phyloP scores from a whole-genome alignment of 257 asterid species.

The Galeopsis tetrahit region DNA sequence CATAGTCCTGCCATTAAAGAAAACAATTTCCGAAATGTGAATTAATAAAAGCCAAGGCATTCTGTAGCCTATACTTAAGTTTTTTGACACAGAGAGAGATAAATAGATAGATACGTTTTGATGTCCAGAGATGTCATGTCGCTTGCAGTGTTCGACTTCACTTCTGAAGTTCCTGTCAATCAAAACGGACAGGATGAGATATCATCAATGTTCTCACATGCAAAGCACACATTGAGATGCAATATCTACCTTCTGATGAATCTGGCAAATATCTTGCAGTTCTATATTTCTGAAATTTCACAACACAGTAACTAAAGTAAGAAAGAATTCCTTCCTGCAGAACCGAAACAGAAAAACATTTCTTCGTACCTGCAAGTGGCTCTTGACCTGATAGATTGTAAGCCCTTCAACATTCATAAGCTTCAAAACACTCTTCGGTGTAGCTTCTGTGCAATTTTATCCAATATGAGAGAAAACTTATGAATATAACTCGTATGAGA shows the following conservation, averaged over 20 bases:
- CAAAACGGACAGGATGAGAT: background rate
- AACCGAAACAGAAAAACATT: background rate
- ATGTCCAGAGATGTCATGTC: conserved; percentile 66
- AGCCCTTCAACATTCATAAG: conserved; percentile 76
- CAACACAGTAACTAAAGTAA: conserved; percentile 28
- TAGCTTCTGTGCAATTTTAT: conserved; percentile 51
- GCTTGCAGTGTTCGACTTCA: conserved; percentile 46
- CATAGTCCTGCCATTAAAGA: conserved; percentile 57
- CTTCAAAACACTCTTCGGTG: conserved; percentile 91
- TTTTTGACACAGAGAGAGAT: background rate
- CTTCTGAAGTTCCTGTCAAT: conserved; percentile 57
- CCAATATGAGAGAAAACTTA: conserved; percentile 1
- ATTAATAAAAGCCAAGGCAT: background rate
- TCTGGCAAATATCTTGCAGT: conserved; percentile 81
- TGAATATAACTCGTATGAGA: background rate
- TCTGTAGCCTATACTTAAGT: background rate
- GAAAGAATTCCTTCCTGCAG: conserved; percentile 4
- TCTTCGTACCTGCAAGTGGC: conserved; percentile 77
- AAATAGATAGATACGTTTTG: conserved; percentile 52
- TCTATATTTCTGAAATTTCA: conserved; percentile 72
- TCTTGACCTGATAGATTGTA: conserved; percentile 83
- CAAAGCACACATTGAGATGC: background rate
- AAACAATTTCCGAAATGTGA: background rate
- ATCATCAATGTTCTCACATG: background rate
- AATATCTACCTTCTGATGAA: conserved; percentile 63